These are phyloP conservation scores for Ilex paraguariensis DNA, from an alignment of 305 asterid genomes.

Conservation along the genomic window DNA sequence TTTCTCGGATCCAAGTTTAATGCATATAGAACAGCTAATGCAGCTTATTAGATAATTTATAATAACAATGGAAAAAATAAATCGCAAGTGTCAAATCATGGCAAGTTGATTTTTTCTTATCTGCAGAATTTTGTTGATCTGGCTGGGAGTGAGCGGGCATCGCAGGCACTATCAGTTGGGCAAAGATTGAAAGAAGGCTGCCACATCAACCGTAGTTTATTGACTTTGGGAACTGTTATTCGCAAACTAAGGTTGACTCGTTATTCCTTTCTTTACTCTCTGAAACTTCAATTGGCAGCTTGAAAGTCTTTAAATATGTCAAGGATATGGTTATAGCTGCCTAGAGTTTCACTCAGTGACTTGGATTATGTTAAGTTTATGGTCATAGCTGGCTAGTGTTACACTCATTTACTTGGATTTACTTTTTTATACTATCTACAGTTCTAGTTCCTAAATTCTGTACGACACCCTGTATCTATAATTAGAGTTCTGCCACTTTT, in stretches of 20 bases:
- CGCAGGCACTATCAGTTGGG: slow-evolving; percentile 89
- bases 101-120: slow-evolving; percentile 12
- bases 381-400: too few species aligned
- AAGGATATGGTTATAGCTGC: not conserved
- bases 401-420: too few species aligned
- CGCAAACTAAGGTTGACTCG: slow-evolving; percentile 83
- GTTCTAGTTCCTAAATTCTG: too few species aligned
- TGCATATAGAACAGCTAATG: not conserved
- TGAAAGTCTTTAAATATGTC: slow-evolving; percentile 3
- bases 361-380: too few species aligned
- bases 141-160: slow-evolving; percentile 99
- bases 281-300: slow-evolving; percentile 10
- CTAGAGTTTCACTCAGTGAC: too few species aligned
- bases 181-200: slow-evolving; percentile 98
- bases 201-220: slow-evolving; percentile 96
- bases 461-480: too few species aligned
- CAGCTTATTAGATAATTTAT: slow-evolving; percentile 8
- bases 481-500: too few species aligned
- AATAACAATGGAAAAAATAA: slow-evolving; percentile 1
- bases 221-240: slow-evolving; percentile 89
- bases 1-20: not conserved
- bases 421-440: too few species aligned
- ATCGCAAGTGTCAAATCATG: not conserved
- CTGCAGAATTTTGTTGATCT: slow-evolving; percentile 96
- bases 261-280: slow-evolving; percentile 10